Percentiles rank a stretch among this genome's conserved stretches.
Evolutionary conservation across 805 yeast species (phyloP).

Genomic region (Ogataea methylovora): DNA sequence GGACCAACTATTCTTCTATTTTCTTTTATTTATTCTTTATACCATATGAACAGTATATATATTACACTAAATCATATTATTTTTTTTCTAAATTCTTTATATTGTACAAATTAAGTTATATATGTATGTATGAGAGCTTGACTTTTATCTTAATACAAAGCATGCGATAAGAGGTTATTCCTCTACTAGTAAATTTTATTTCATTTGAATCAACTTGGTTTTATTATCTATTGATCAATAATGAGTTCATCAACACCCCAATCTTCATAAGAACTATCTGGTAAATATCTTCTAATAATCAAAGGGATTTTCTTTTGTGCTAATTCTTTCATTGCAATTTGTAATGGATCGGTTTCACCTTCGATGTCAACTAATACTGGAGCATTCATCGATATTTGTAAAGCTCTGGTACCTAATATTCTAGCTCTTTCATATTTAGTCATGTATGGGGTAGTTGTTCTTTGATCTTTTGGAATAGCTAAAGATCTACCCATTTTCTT

Average conservation of each 20-base stretch:
- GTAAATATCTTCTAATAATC: slow-evolving; percentile 91
- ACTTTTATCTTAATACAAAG: no score
- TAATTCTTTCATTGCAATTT: slow-evolving; percentile 95
- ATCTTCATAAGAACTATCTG: slow-evolving; percentile 95
- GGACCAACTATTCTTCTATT: no score
- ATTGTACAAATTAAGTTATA: no score
- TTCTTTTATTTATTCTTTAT: no score
- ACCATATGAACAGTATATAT: no score
- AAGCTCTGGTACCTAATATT: slow-evolving; percentile 93
- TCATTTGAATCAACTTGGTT: no score
- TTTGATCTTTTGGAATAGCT: slow-evolving; percentile 81
- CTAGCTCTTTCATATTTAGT: slow-evolving; percentile 98
- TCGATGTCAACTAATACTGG: slow-evolving; percentile 97
- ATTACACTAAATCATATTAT: no score
- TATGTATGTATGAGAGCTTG: no score
- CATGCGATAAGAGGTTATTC: no score
- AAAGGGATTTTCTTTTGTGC: slow-evolving; percentile 92
- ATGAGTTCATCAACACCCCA: slow-evolving; percentile 99
- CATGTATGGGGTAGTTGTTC: slow-evolving; percentile 98
- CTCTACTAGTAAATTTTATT: no score
- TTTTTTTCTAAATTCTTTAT: no score
- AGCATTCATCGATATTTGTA: slow-evolving; percentile 96
- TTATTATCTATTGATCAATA: slow-evolving; percentile 53
- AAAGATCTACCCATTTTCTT: slow-evolving; percentile 37
- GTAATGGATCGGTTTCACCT: slow-evolving; percentile 98